A percentile compares a stretch with the other conserved stretches of the same genome.
These are phyloP conservation scores for Endocarpon pusillum DNA, from an alignment of 495 filamentous ascomycete species.

Conservation along the genomic window DNA sequence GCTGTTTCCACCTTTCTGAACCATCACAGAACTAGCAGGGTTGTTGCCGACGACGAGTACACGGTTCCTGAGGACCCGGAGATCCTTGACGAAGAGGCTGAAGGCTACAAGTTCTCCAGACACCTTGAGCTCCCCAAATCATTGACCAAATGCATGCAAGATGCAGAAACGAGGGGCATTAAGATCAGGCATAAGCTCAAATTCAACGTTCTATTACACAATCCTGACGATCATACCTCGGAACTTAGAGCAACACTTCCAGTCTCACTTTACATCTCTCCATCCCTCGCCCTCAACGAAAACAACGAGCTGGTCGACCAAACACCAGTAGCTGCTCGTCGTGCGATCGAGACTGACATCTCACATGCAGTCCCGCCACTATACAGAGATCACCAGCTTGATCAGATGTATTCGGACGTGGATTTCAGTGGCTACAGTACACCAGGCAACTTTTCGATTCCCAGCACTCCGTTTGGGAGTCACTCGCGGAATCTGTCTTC, in stretches of 20 bases:
- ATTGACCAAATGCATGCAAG: conserved; percentile 65
- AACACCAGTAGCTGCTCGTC: conserved; percentile 21
- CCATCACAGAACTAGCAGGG: conserved; percentile 42
- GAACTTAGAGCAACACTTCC: conserved; percentile 79
- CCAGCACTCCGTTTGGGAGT: conserved; percentile 56
- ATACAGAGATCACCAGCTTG: conserved; percentile 74
- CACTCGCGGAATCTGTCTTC: conserved; percentile 61
- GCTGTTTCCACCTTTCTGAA: conserved; percentile 32
- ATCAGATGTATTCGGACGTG: conserved; percentile 76
- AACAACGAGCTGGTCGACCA: conserved; percentile 51
- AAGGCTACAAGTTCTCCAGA: conserved; percentile 58
- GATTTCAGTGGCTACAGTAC: conserved; percentile 63
- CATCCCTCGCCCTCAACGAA: conserved; percentile 68
- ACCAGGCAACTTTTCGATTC: conserved; percentile 47
- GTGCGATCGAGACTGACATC: conserved; percentile 19
- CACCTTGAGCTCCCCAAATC: conserved; percentile 58
- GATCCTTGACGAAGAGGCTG: conserved; percentile 55
- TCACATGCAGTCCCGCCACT: conserved; percentile 57
- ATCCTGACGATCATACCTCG: conserved; percentile 84
- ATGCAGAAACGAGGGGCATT: conserved; percentile 66
- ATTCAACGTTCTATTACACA: conserved; percentile 71
- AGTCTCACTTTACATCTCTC: conserved; percentile 84
- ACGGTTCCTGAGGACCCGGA: conserved; percentile 41
- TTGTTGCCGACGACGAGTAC: conserved; percentile 45
- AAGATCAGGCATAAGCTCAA: conserved; percentile 76